phyloP scores from a whole-genome alignment of 257 asterid species.

The Scutellaria minor region DNA sequence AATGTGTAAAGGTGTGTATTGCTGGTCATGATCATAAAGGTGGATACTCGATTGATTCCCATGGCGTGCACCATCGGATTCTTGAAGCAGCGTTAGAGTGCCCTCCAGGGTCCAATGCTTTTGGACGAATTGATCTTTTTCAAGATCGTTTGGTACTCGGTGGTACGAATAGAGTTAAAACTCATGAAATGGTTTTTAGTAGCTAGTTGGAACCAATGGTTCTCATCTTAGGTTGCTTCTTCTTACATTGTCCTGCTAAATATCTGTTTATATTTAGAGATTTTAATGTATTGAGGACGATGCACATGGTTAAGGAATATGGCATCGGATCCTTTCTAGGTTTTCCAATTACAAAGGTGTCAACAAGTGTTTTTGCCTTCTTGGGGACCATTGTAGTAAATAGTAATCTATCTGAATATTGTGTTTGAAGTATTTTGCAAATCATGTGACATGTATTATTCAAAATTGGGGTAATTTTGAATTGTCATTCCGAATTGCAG shows the following conservation, averaged over 20 bases:
- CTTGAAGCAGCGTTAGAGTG: constrained; percentile 89
- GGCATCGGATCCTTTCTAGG: background rate
- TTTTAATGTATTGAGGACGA: background rate
- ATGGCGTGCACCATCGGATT: constrained; percentile 81
- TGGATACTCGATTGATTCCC: constrained; percentile 70
- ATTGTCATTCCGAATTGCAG: too few relatives aligned
- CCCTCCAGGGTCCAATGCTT: constrained; percentile 80
- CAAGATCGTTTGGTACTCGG: constrained; percentile 56
- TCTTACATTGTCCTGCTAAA: background rate
- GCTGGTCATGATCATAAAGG: constrained; percentile 92
- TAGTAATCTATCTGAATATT: too few relatives aligned
- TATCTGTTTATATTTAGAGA: background rate
- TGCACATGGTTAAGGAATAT: background rate
- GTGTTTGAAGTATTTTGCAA: too few relatives aligned
- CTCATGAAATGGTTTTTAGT: constrained; percentile 64
- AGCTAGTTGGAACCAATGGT: constrained; percentile 14
- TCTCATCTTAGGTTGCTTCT: background rate
- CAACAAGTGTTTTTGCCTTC: too few relatives aligned
- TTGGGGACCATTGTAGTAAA: too few relatives aligned
- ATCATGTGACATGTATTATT: too few relatives aligned
- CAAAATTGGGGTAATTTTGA: too few relatives aligned
- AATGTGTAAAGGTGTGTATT: constrained; percentile 80
- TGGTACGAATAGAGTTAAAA: constrained; percentile 71
- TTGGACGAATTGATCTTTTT: constrained; percentile 69
- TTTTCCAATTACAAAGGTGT: background rate